These are phyloP conservation scores for Brassica cretica DNA, from an alignment of 345 rosid genomes.

Conservation along the genomic window DNA sequence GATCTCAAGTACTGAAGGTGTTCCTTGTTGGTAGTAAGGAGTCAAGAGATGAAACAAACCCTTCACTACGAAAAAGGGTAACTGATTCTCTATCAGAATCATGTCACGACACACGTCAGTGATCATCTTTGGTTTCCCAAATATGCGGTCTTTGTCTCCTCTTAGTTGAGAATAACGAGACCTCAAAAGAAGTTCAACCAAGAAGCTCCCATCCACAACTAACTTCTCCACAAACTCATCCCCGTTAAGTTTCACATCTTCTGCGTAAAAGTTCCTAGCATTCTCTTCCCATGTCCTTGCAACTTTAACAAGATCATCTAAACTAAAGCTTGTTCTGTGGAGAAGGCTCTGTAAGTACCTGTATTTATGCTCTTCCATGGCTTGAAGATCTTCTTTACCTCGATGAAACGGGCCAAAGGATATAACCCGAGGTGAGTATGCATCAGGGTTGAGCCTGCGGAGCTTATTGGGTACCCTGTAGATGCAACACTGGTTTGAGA, in stretches of 20 bases:
- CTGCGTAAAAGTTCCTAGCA: not conserved
- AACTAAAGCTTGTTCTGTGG: not conserved
- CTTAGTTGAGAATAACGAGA: too few species aligned
- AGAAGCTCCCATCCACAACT: not conserved
- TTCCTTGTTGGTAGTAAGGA: not conserved
- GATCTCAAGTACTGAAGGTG: not conserved
- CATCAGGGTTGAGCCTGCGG: slow-evolving; percentile 26
- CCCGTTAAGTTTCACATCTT: not conserved
- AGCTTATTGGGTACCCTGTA: slow-evolving; percentile 36
- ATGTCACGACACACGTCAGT: not conserved
- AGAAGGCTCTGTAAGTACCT: not conserved
- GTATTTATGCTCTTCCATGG: not conserved
- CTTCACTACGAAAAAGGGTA: not conserved
- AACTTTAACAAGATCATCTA: not conserved
- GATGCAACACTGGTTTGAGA: slow-evolving; percentile 24
- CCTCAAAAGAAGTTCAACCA: too few species aligned
- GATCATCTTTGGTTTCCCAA: not conserved
- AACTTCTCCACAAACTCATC: not conserved
- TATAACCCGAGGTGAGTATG: slow-evolving; percentile 22
- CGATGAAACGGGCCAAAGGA: not conserved
- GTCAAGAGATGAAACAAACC: not conserved
- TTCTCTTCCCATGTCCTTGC: not conserved
- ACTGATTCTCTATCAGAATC: not conserved
- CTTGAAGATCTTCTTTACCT: not conserved
- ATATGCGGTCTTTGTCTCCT: not conserved